Conservation (phyloP, 2,329 filamentous ascomycete genomes). For the Phaeosphaeria sp. region DNA sequence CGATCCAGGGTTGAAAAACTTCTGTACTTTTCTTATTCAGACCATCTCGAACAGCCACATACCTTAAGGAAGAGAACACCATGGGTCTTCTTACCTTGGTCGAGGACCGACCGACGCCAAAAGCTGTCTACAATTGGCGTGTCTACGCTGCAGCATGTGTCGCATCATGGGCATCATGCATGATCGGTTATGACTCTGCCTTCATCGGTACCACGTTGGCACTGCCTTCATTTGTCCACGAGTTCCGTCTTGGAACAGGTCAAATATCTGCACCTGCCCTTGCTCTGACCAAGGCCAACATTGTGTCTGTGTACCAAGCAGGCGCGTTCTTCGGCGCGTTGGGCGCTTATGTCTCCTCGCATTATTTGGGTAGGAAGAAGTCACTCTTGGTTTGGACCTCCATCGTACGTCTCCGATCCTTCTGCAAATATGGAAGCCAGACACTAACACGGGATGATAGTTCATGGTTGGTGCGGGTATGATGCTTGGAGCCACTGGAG, state of each 20-base stretch:
- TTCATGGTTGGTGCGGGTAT: constrained; percentile 74
- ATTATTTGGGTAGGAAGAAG: constrained; percentile 71
- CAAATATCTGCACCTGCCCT: constrained; percentile 56
- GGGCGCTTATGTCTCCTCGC: constrained; percentile 64
- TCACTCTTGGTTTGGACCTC: constrained; percentile 67
- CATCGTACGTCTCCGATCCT: constrained; percentile 43
- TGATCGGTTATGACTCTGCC: constrained; percentile 71
- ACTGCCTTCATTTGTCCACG: constrained; percentile 70
- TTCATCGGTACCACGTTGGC: constrained; percentile 79
- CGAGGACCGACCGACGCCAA: constrained; percentile 60
- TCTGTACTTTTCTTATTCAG: background rate
- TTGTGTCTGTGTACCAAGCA: constrained; percentile 82
- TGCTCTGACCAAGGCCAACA: constrained; percentile 72
- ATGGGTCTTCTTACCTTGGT: constrained; percentile 46
- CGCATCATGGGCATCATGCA: constrained; percentile 64
- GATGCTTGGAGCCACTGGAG: constrained; percentile 65
- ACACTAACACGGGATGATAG: constrained; percentile 6
- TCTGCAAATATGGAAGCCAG: too few relatives aligned
- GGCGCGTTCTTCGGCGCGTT: constrained; percentile 79
- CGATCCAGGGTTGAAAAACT: background rate
- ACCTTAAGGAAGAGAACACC: background rate
- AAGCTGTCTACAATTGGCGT: constrained; percentile 66
- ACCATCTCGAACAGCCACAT: background rate
- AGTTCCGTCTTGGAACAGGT: constrained; percentile 66
- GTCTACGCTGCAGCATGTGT: constrained; percentile 62